Conservation (phyloP, 2,329 filamentous ascomycete genomes). For the Xylariaceae sp. region DNA sequence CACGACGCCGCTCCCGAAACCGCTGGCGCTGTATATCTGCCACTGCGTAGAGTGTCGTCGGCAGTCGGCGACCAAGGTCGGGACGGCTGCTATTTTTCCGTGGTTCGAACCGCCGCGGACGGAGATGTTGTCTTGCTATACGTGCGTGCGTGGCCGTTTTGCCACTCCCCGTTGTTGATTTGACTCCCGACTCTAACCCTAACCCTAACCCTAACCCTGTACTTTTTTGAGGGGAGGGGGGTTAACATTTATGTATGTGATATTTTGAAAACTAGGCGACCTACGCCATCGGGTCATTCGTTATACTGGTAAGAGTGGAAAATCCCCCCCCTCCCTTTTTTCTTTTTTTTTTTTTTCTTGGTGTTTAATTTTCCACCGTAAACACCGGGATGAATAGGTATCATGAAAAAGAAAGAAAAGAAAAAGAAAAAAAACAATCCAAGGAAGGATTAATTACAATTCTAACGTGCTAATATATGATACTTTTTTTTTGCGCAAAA, state of each 20-base stretch:
- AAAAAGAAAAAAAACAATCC: too few species aligned
- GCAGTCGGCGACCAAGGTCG: conserved; percentile 62
- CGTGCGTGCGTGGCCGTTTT: conserved; percentile 30
- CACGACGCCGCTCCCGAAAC: conserved; percentile 53
- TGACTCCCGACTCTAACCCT: too few species aligned
- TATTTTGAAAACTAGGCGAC: conserved; percentile 38
- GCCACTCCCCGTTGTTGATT: too few species aligned
- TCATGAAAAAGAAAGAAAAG: too few species aligned
- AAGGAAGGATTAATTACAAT: too few species aligned
- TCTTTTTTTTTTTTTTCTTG: background rate
- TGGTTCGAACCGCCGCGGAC: conserved; percentile 52
- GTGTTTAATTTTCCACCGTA: background rate
- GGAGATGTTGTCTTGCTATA: conserved; percentile 48
- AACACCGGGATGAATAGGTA: too few species aligned
- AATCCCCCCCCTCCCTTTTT: background rate
- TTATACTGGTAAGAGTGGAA: conserved; percentile 47
- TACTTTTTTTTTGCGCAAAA: background rate
- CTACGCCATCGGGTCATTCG: conserved; percentile 50
- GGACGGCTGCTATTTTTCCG: conserved; percentile 64
- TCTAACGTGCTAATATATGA: background rate
- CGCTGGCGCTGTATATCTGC: conserved; percentile 63
- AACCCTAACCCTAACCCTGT: background rate
- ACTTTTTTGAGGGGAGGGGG: background rate
- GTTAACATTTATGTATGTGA: background rate
- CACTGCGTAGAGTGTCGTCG: conserved; percentile 62